phyloP scores from a whole-genome alignment of 2,329 filamentous ascomycete species.

The Incumbomyces delicatus region DNA sequence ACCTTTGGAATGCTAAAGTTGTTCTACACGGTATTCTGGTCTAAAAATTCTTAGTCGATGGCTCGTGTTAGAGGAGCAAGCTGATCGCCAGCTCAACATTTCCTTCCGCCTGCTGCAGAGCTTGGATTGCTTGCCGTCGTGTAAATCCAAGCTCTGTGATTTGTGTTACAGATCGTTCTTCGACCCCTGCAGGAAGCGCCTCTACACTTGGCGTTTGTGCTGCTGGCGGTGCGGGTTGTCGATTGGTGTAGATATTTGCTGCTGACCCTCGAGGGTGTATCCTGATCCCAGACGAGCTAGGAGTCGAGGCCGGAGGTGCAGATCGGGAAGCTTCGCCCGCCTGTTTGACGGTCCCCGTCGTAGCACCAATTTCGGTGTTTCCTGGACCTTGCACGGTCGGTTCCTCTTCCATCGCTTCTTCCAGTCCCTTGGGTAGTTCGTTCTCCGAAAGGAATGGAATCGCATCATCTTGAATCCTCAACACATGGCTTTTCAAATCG shows the following conservation, averaged over 20 bases:
- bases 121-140: slow-evolving; percentile 64
- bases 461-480: slow-evolving; percentile 80
- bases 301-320: not conserved
- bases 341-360: slow-evolving; percentile 55
- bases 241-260: slow-evolving; percentile 3
- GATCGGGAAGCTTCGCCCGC: slow-evolving; percentile 2
- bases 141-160: slow-evolving; percentile 70
- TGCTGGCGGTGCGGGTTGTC: not conserved
- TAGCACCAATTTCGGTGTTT: slow-evolving; percentile 78
- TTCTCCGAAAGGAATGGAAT: slow-evolving; percentile 85
- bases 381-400: slow-evolving; percentile 76
- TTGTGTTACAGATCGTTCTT: slow-evolving; percentile 61
- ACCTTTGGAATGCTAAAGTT: too few species aligned
- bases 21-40: too few species aligned
- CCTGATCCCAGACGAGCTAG: not conserved
- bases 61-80: slow-evolving; percentile 49
- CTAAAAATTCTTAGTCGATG: too few species aligned
- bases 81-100: slow-evolving; percentile 84
- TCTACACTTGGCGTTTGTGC: slow-evolving; percentile 37
- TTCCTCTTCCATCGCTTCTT: slow-evolving; percentile 63
- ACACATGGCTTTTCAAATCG: slow-evolving; percentile 71
- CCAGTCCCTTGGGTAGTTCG: slow-evolving; percentile 76
- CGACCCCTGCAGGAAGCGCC: slow-evolving; percentile 39
- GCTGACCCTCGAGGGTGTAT: slow-evolving; percentile 7
- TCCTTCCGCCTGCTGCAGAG: slow-evolving; percentile 71